These are phyloP conservation scores for Hortaea werneckii DNA, from an alignment of 2,329 filamentous ascomycete genomes.

Conservation along the genomic window DNA sequence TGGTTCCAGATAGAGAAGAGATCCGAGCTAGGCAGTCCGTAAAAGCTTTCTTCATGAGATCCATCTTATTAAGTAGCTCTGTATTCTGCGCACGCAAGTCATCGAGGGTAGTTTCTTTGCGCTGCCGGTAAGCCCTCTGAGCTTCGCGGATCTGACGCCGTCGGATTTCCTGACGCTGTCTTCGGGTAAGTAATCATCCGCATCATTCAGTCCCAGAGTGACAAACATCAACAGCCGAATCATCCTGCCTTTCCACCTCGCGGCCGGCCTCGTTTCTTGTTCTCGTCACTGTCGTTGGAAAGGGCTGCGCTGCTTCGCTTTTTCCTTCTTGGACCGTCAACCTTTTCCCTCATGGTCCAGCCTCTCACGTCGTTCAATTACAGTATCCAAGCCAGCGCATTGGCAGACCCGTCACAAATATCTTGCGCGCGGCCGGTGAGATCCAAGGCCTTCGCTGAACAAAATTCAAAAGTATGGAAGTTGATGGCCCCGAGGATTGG, in stretches of 20 bases:
- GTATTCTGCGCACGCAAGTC: conserved; percentile 61
- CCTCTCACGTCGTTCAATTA: too few species aligned
- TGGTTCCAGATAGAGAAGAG: conserved; percentile 7
- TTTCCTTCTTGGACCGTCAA: too few species aligned
- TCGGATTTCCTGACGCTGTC: conserved; percentile 48
- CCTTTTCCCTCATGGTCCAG: too few species aligned
- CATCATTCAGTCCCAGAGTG: background rate
- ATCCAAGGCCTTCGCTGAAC: too few species aligned
- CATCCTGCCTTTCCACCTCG: conserved; percentile 63
- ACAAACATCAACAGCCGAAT: conserved; percentile 69
- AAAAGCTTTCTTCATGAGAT: conserved; percentile 66
- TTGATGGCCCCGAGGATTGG: too few species aligned
- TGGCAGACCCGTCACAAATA: too few species aligned
- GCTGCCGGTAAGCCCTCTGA: conserved; percentile 72
- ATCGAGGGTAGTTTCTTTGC: conserved; percentile 73
- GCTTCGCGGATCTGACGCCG: conserved; percentile 80
- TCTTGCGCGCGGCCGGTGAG: too few species aligned
- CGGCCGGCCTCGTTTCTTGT: conserved; percentile 59
- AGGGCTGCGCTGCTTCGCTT: too few species aligned
- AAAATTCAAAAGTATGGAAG: too few species aligned
- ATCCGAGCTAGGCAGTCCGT: conserved; percentile 30
- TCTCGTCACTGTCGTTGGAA: conserved; percentile 10
- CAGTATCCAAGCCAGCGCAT: too few species aligned
- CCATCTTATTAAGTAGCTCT: conserved; percentile 57
- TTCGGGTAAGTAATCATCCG: background rate